These are phyloP conservation scores for Tolypocladium paradoxum DNA, from an alignment of 2,329 filamentous ascomycete genomes.

Conservation along the genomic window DNA sequence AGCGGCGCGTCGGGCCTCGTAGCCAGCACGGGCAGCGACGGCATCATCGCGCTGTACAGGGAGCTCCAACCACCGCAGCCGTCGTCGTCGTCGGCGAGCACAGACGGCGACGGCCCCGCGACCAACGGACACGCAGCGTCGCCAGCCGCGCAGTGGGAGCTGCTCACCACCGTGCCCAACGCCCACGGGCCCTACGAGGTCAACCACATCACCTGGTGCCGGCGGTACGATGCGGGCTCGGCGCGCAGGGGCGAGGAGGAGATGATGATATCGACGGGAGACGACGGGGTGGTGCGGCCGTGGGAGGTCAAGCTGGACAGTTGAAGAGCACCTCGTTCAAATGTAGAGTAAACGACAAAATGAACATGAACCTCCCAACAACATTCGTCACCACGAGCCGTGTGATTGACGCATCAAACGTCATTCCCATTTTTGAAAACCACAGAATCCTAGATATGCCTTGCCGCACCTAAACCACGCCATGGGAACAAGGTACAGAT, in stretches of 20 bases:
- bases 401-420: not conserved
- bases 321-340: not conserved
- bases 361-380: not conserved
- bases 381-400: not conserved
- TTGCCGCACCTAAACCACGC: slow-evolving; percentile 4
- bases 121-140: not conserved
- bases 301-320: slow-evolving; percentile 49
- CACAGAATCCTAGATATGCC: not conserved
- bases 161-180: slow-evolving; percentile 57
- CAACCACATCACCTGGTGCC: slow-evolving; percentile 86
- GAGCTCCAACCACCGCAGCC: slow-evolving; percentile 36
- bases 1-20: slow-evolving; percentile 65
- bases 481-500: slow-evolving; percentile 2
- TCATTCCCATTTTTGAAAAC: not conserved
- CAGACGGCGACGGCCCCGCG: slow-evolving; percentile 1
- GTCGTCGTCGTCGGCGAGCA: slow-evolving; percentile 8
- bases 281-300: slow-evolving; percentile 78
- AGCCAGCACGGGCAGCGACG: slow-evolving; percentile 84
- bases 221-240: slow-evolving; percentile 55
- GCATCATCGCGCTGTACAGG: slow-evolving; percentile 66
- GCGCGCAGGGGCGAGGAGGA: slow-evolving; percentile 56
- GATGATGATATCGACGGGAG: slow-evolving; percentile 81
- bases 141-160: slow-evolving; percentile 43
- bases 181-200: slow-evolving; percentile 90
- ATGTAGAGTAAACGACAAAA: not conserved